Evolutionary conservation across 1,284 basidiomycete genomes (phyloP), one percentile per base, ranked within the genome.

Genomic region (Ganoderma sp.): DNA sequence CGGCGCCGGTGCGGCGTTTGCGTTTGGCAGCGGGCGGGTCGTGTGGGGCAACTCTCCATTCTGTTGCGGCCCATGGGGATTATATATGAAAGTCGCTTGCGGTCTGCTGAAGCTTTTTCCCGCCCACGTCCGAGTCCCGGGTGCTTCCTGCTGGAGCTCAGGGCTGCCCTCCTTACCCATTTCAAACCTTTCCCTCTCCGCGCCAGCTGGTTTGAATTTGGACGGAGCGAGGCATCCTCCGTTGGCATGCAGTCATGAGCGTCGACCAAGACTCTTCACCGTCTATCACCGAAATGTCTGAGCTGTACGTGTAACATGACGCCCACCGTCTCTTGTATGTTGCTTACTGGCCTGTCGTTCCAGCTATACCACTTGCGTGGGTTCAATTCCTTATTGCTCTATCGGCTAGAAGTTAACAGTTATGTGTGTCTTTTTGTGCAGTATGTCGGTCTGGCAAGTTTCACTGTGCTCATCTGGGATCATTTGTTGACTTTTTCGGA

Each of bases 361-460:
- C n/a, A 54, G 52, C 28, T 14, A 54, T 5, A 32, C 52, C 15
- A 54, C 52, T 32, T 54, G 28, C 28, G 52, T 54, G 25, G 25
- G 52, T 54, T 32, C 52, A 54, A 6, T 32, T 15, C 14, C 7
- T 28, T 14, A 54, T 54, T 25, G 4, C 6, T 54, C 15, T 54
- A 32, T 54, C 14, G 28, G 17, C 28, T 15, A 25, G 25, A 32
- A 5, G 6, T 32, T 28, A 32, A 32, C 32, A 3, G 32, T 32
- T 32, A 32, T 32, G 32, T 32, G 32, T 32, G 32, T 54, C 4
- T 14, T 6, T 14, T 54, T 28, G 0, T 59, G 34, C 56, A 87
- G 85, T 84, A 79, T 67, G 79, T 87, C 42, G 85, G 84, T 10
- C 80, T 86, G 48, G 83, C 81, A 2, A 82, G 82, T 71, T 84